Conservation (phyloP, 169 alveolate species). For the Cryptosporidium muris region DNA sequence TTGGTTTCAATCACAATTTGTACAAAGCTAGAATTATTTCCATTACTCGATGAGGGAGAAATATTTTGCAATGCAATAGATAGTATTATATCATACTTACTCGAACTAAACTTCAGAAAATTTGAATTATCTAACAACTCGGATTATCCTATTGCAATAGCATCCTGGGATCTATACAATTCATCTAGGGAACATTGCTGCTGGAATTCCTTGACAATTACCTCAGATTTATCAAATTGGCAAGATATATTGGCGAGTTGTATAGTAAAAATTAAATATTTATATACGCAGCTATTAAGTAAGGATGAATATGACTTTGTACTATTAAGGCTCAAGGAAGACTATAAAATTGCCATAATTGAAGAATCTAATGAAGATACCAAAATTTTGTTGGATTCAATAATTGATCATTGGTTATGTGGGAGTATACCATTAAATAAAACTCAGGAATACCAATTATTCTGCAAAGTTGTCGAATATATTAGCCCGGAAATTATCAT, state of each 20-base stretch:
- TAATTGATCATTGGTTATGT: slow-evolving; percentile 59
- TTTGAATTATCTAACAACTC: not conserved
- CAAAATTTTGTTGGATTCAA: slow-evolving; percentile 30
- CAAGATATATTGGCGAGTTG: not conserved
- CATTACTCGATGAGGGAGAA: slow-evolving; percentile 62
- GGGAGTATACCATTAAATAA: slow-evolving; percentile 61
- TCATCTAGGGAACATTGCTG: slow-evolving; percentile 62
- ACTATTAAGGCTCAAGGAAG: slow-evolving; percentile 19
- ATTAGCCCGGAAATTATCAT: slow-evolving; percentile 26
- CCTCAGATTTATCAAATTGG: slow-evolving; percentile 19
- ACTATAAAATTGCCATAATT: slow-evolving; percentile 43
- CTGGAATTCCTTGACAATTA: slow-evolving; percentile 61
- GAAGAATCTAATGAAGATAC: slow-evolving; percentile 57
- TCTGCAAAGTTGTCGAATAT: slow-evolving; percentile 43
- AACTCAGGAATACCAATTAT: slow-evolving; percentile 64
- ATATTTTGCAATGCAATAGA: slow-evolving; percentile 51
- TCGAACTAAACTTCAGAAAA: not conserved
- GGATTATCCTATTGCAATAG: not conserved
- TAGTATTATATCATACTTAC: slow-evolving; percentile 35
- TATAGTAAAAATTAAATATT: slow-evolving; percentile 7
- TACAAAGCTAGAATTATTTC: slow-evolving; percentile 34
- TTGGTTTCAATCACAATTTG: slow-evolving; percentile 56
- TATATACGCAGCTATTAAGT: slow-evolving; percentile 8
- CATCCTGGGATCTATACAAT: slow-evolving; percentile 65
- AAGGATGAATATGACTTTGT: slow-evolving; percentile 43